Evolutionary conservation across 2,329 filamentous ascomycete species (phyloP), one percentile per base, ranked within the genome.

Genomic region (Clonostachys sp.): DNA sequence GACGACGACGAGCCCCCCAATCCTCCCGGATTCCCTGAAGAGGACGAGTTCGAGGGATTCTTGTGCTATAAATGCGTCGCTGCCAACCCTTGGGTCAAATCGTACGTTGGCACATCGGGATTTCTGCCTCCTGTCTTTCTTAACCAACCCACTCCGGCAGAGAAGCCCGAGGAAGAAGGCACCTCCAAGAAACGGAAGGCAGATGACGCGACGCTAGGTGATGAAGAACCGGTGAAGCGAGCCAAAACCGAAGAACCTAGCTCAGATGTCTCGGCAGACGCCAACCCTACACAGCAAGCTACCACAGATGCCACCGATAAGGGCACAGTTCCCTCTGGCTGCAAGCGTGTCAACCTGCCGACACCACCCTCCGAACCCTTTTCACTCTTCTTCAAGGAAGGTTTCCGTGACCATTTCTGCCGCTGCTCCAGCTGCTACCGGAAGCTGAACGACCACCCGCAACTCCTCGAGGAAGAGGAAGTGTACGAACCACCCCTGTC

Each of bases 61-160:
- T 78, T 99, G 36, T 99, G 94, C 72, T 96, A 94, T 73, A 95
- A 95, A 62, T 99, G 94, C 57, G 79, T 95, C 13, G 84, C 91
- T 39, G 82, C 90, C 2, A 82, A 91, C 56, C 89, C 91, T 0
- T 99, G 94, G 94, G 86, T 97, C 64, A 95, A 92, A 70, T 75
- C 77, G 53, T 97, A 97, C 61, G 91, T 89, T 6, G 86, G 87
- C 3, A 81, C 87, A 0, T 61, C 81, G 1, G 91, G 91, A 0
- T 97, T 99, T 59, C 72, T 97, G 0, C 74, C 81, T 1, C 79
- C 91, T 1, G 79, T 96, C 0, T 85, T 83, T 50, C 62, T 69
- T 9, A 34, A 47, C 5, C 42, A 46, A 18, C 46, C 46, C 6
- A 50, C 50, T n/a, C 42, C 44, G 8, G 3, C 33, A 12, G 46